Evolutionary conservation across 2,329 filamentous ascomycete species (phyloP), one percentile per base, ranked within the genome.

Genomic region (Verticillium zaregamsianum): DNA sequence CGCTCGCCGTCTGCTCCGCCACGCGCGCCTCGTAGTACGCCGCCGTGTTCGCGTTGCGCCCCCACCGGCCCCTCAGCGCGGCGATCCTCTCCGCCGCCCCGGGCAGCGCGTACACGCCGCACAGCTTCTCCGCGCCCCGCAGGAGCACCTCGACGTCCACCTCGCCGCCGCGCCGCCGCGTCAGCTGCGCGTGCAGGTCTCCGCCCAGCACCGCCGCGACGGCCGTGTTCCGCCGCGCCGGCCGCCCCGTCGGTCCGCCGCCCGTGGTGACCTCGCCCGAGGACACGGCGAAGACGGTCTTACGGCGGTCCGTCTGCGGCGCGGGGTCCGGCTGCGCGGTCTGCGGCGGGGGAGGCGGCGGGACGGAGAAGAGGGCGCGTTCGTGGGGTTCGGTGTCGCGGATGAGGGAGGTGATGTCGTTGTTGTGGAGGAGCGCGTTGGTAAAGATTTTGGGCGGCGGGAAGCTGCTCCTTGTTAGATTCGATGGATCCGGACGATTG

Each of bases 351-450:
- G 78, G 82, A 0, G 90, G 86, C 0, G 91, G 87, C 1, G 94
- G 93, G 0, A 97, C 89, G 40, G 94, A 96, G 80, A 98, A 99
- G 20, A 99, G 86, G 7, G 94, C 94, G 70, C 93, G 90, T 75
- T 99, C 95, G 77, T 98, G 94, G 25, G 90, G 80, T 76, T 99
- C 95, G 3, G 94, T 97, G 74, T 99, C 95, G 64, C 95, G 91
- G 70, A 99, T 97, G 57, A 99, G 81, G 14, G 91, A 86, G 4
- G 95, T 98, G 68, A 99, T 98, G 75, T 99, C 95, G 75, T 93
- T 89, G 67, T 88, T 88, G 61, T 90, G 88, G 57, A 98, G 87
- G 45, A 99, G 84, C 37, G 95, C 93, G 74, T 96, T 97, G 68
- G 93, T 95, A 78, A 98, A 99, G 71, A 95, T 93, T 70, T 92